Evolutionary conservation across 1,139 yeast species (phyloP), one percentile per base, ranked within the genome.

Genomic region (Protomyces inouyei): DNA sequence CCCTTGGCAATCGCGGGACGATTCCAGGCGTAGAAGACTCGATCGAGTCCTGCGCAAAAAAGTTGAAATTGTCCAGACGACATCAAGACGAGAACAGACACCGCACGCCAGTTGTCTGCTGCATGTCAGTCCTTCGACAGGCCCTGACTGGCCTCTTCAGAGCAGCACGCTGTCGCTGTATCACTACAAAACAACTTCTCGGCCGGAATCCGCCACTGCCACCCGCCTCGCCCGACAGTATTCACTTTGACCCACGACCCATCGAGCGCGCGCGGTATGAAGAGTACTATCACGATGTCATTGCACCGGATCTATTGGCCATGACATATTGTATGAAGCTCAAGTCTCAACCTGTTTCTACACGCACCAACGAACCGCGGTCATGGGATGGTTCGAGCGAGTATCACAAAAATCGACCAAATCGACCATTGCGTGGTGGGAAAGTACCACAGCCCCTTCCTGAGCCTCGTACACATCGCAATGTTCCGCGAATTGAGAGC

Each of bases 301-400:
- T 95, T 57, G 83, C 85, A 70, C 79, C 90, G 4, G 97, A 95
- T 72, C 75, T 95, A 71, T 77, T 93, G 71, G 83, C 93, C 70
- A 86, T 88, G 72, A 84, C 84, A 70, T 91, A 89, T 73, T 79
- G 80, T 64, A 97, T 93, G 75, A 79, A 78, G 61, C 14, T 36
- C 3, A 48, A 53, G 10, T 56, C 52, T 2, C 52, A 63, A 18
- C 73, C 75, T 54, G 71, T 71, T 21, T 52, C 60, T 12, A 72
- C 81, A n/a, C 75, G 72, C 51, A 98, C 98, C 66, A 80, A 83
- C 69, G 89, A 88, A 77, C 81, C 81, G 71, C 83, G 97, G 77
- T 80, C 83, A 65, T 92, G 98, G 96, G 95, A 90, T 68, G 88
- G 88, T 57, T 80, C 88, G 37, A 86, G 97, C 45, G 97, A 97